Conservation (phyloP, 768 basidiomycete genomes). For the Dacryopinax primogenitus region DNA sequence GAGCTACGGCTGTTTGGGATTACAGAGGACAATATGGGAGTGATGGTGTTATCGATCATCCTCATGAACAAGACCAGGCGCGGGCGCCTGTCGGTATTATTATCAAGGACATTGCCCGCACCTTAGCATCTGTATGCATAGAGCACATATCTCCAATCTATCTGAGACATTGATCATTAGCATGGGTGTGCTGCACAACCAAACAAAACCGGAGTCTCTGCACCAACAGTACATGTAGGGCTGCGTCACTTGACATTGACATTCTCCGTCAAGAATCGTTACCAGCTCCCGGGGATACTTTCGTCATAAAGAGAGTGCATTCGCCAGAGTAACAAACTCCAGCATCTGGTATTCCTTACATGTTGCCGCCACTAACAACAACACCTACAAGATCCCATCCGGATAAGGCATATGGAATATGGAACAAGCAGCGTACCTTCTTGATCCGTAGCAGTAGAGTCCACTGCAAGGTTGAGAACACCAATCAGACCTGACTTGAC, state of each 20-base stretch:
- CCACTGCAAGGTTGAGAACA: constrained; percentile 10
- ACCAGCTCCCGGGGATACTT: no score
- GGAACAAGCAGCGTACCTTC: neutral
- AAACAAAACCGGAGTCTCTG: no score
- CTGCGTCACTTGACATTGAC: no score
- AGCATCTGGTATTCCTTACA: neutral
- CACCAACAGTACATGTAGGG: no score
- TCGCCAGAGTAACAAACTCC: no score
- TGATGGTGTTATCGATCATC: constrained; percentile 2
- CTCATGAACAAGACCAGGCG: constrained; percentile 2
- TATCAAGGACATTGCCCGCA: neutral
- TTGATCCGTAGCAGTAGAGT: neutral
- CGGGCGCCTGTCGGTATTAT: neutral
- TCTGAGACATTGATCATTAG: no score
- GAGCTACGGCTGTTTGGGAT: neutral
- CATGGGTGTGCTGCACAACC: no score
- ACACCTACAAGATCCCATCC: neutral
- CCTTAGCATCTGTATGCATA: neutral
- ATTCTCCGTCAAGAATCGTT: no score
- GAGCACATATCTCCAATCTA: no score
- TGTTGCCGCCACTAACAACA: neutral
- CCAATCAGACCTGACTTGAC: constrained; percentile 11
- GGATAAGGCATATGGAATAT: neutral
- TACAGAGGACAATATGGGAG: neutral
- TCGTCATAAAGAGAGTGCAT: no score